Percentiles rank a stretch among this genome's conserved stretches.
phyloP scores from a whole-genome alignment of 495 filamentous ascomycete species.

The Tuber calosporum region DNA sequence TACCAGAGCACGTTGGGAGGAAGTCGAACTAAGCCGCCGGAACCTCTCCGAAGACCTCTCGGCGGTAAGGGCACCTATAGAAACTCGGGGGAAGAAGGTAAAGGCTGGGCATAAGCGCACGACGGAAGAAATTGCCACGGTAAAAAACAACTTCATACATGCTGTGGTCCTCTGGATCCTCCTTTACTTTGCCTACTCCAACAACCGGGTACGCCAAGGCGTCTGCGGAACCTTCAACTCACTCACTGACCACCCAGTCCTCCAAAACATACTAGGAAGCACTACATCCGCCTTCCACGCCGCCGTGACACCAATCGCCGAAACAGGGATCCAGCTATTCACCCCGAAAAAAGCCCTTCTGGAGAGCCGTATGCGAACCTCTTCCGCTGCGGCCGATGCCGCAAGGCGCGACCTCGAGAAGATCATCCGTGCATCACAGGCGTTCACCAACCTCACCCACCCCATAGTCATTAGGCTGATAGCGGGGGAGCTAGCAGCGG shows the following conservation, averaged over 20 bases:
- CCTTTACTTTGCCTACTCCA: not conserved
- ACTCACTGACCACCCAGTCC: not conserved
- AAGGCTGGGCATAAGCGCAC: not conserved
- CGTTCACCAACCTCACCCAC: not conserved
- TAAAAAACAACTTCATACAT: not conserved
- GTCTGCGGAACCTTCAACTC: not conserved
- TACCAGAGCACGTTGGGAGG: not conserved
- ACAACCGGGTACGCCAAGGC: not conserved
- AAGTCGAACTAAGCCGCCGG: not conserved
- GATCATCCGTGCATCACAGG: not conserved
- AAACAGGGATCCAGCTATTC: not conserved
- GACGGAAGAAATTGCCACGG: not conserved
- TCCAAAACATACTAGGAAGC: not conserved
- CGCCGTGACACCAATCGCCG: not conserved
- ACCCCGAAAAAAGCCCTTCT: not conserved
- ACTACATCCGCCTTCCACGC: not conserved
- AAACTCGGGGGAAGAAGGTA: not conserved
- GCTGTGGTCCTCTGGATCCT: not conserved
- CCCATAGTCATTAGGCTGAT: not conserved
- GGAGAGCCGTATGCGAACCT: not conserved
- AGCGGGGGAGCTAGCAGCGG: not conserved
- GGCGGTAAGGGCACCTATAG: not conserved
- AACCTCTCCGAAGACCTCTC: slow-evolving; percentile 2
- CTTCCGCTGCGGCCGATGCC: not conserved
- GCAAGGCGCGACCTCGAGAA: not conserved